Conservation (phyloP, 1,139 yeast species). For the Geotrichum klebahnii region DNA sequence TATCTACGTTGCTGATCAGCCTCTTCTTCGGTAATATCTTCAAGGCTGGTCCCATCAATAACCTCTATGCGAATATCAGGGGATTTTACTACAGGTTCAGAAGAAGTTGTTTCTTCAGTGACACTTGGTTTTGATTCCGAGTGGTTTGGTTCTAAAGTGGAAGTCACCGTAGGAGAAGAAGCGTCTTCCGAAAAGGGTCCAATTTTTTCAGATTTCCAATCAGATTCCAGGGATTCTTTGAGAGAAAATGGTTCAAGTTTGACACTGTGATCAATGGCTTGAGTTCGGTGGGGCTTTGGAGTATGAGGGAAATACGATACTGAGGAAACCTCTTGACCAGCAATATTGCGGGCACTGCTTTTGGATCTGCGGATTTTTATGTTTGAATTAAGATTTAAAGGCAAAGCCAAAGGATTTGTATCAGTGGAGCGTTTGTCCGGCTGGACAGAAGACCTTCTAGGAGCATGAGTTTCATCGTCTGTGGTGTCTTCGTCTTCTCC, state of each 20-base stretch:
- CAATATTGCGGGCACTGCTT: slow-evolving; percentile 3
- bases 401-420: slow-evolving; percentile 13
- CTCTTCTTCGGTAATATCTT: slow-evolving; percentile 13
- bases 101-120: neutral
- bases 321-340: slow-evolving; percentile 45
- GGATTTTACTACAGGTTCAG: neutral
- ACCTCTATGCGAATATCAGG: neutral
- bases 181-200: neutral
- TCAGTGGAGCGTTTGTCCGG: neutral
- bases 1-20: slow-evolving; percentile 13
- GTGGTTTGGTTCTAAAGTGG: no score
- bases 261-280: neutral
- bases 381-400: slow-evolving; percentile 4
- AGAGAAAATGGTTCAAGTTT: neutral
- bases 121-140: no score
- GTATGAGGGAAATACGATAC: slow-evolving; percentile 68
- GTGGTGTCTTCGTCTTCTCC: slow-evolving; percentile 8
- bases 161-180: neutral
- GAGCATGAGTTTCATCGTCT: no score
- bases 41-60: slow-evolving; percentile 5
- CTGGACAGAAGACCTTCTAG: no score
- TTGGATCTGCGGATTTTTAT: slow-evolving; percentile 5
- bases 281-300: slow-evolving; percentile 27
- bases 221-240: neutral
- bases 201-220: neutral